Evolutionary conservation across 2,329 filamentous ascomycete species (phyloP), one percentile per base, ranked within the genome.

Genomic region (Neobulgaria alba): DNA sequence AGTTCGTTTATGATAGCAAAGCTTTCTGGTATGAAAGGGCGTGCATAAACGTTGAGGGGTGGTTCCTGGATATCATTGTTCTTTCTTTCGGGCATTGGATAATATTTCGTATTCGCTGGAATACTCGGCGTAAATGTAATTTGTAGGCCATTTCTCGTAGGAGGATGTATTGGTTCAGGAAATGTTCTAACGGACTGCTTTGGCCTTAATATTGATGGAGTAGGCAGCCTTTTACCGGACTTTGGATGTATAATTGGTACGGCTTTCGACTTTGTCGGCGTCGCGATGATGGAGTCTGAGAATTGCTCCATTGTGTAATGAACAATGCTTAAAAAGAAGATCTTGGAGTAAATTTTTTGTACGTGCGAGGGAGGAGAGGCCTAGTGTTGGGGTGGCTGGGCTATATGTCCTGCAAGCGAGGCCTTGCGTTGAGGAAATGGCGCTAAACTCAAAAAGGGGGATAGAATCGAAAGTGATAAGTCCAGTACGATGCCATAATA

Each of bases 1-100:
- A 48, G 33, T 14, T 16, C 35, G 21, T 48, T 50, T 31, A 50
- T 45, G 12, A 42, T 37, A 1, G 36, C 26, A 2, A 50, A 37
- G 20, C 35, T 37, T 33, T 50, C 41, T 16, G 48, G 45, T 18
- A 50, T 33, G 16, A 50, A 48, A 8, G 43, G 42, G 2, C 45
- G 42, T 15, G 48, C 48, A 33, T 48, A 50, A 9, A 46, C 32
- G 23, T 50, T 40, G 26, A 50, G 33, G 10, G 3, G 16, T n/a
- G 18, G 17, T 7, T 19, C 19, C 17, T 8, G n/a, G 33, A 15
- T n/a, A 8, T 35, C 16, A 35, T 35, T 7, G 16, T 4, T 4
- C 14, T 15, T 18, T n/a, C n/a, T 20, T n/a, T 19, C 33, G 3
- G 5, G 5, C 14, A 26, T 26, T 12, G 23, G 7, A 12, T 7